phyloP scores from a whole-genome alignment of 495 filamentous ascomycete species.

The Glutinoglossum americanum region DNA sequence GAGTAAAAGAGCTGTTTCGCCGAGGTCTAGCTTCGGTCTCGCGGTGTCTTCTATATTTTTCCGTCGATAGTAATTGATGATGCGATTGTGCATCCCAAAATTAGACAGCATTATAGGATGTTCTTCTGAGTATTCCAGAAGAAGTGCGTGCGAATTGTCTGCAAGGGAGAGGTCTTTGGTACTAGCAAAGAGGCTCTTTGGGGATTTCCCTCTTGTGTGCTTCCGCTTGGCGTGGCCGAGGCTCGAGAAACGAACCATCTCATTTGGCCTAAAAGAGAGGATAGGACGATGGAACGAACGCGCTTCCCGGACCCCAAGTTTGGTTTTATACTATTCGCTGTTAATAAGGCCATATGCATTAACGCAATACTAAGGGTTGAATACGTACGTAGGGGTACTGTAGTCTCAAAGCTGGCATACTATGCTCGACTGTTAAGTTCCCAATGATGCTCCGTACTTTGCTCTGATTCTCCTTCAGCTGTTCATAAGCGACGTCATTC shows the following conservation, averaged over 20 bases:
- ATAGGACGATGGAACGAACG: slow-evolving; percentile 79
- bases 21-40: slow-evolving; percentile 55
- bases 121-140: slow-evolving; percentile 93
- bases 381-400: slow-evolving; percentile 60
- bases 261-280: slow-evolving; percentile 32
- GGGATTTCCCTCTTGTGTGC: slow-evolving; percentile 48
- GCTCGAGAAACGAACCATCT: slow-evolving; percentile 33
- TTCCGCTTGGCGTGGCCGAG: slow-evolving; percentile 58
- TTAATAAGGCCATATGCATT: slow-evolving; percentile 1
- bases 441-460: slow-evolving; percentile 83
- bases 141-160: slow-evolving; percentile 66
- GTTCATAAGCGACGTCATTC: slow-evolving; percentile 86
- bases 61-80: slow-evolving; percentile 90
- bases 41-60: slow-evolving; percentile 59
- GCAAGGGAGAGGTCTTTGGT: slow-evolving; percentile 60
- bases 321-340: slow-evolving; percentile 46
- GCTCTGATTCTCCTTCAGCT: slow-evolving; percentile 89
- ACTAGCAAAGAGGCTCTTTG: slow-evolving; percentile 49
- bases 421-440: slow-evolving; percentile 71
- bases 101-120: slow-evolving; percentile 78
- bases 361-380: not conserved
- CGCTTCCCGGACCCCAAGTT: slow-evolving; percentile 53
- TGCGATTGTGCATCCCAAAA: slow-evolving; percentile 86
- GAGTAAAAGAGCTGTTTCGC: slow-evolving; percentile 66
- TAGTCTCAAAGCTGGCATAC: slow-evolving; percentile 68